phyloP scores from a whole-genome alignment of 345 rosid genomes.

The Gossypium bickii region DNA sequence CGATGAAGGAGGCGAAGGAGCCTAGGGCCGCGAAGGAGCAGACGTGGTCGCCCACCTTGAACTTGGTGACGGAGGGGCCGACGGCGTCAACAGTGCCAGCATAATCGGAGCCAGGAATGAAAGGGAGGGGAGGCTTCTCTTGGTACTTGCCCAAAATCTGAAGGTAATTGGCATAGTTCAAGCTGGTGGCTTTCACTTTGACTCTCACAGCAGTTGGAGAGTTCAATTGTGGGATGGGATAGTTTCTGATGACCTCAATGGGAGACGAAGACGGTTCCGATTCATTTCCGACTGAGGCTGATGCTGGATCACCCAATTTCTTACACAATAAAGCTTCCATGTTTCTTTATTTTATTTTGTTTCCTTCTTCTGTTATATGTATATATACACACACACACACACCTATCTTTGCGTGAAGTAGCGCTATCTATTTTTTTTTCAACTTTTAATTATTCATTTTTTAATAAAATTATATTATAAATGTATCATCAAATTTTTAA shows the following conservation, averaged over 20 bases:
- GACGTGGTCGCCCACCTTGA: constrained; percentile 76
- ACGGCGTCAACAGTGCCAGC: constrained; percentile 67
- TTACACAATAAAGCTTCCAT: constrained; percentile 90
- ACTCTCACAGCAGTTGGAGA: constrained; percentile 66
- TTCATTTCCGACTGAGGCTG: not conserved
- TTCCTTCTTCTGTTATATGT: not conserved
- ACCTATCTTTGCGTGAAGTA: too few relatives aligned
- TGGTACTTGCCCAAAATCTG: constrained; percentile 87
- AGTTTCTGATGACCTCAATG: constrained; percentile 35
- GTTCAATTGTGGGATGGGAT: constrained; percentile 56
- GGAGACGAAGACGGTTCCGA: constrained; percentile 31
- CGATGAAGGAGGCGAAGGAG: constrained; percentile 82
- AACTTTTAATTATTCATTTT: too few relatives aligned
- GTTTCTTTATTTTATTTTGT: not conserved
- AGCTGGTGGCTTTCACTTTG: constrained; percentile 83
- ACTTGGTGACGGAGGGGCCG: constrained; percentile 55
- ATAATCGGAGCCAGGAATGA: constrained; percentile 91
- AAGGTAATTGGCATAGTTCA: constrained; percentile 90
- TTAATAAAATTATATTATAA: too few relatives aligned
- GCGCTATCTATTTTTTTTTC: too few relatives aligned
- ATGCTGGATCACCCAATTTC: constrained; percentile 68
- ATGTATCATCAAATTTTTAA: too few relatives aligned
- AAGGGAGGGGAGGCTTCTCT: constrained; percentile 77
- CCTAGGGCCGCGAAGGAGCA: constrained; percentile 61
- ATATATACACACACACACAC: too few relatives aligned